phyloP scores from a whole-genome alignment of 495 filamentous ascomycete genomes.

The Annulohypoxylon bovei region DNA sequence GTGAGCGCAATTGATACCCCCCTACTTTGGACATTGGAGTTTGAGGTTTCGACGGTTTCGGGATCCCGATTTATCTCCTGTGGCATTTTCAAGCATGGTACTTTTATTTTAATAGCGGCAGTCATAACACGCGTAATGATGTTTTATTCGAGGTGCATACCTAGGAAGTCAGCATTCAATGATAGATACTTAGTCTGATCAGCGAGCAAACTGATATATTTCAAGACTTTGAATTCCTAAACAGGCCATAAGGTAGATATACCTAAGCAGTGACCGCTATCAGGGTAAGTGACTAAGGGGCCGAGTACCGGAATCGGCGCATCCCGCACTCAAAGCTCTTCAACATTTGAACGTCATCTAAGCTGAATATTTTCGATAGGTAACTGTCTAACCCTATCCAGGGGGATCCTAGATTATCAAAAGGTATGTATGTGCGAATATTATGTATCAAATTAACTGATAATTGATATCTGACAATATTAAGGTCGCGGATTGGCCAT shows the following conservation, averaged over 20 bases:
- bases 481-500: not conserved
- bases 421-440: not conserved
- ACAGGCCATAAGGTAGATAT: not conserved
- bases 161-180: not conserved
- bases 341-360: not conserved
- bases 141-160: slow-evolving; percentile 2
- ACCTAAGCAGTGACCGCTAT: not conserved
- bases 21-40: slow-evolving; percentile 34
- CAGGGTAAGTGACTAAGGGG: not conserved
- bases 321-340: no score
- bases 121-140: slow-evolving; percentile 5
- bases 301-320: not conserved
- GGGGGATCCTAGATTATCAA: no score
- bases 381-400: no score
- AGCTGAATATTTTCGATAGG: not conserved
- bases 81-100: slow-evolving; percentile 1
- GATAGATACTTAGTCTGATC: not conserved
- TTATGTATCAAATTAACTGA: no score
- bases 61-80: not conserved
- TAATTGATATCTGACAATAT: not conserved
- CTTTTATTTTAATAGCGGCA: slow-evolving; percentile 6
- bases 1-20: slow-evolving; percentile 36
- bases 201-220: not conserved
- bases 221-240: not conserved
- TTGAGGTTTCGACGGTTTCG: slow-evolving; percentile 2